Base-by-base conservation (phyloP, 495 filamentous ascomycete genomes). In the Penicillium parvum region DNA sequence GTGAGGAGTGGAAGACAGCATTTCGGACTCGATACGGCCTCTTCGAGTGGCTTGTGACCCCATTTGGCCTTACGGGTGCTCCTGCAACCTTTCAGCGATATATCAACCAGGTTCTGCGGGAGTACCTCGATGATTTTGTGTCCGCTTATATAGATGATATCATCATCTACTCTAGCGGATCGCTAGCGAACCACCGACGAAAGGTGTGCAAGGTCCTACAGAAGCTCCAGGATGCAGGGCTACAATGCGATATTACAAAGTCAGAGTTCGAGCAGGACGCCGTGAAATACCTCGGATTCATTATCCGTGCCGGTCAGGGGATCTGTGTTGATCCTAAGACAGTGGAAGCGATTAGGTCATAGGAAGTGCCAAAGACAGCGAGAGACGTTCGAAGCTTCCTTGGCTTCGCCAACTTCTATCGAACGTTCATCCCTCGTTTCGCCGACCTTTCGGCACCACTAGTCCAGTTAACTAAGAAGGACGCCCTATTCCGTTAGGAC, bases 131-230 rank as follows among this genome's bases (percentile, higher is more conserved):
- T 8, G 20, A 26, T 1, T 70, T 69, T 33, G 47, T 22, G 18
- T 44, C 48, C 12, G 57, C 35, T 2, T 72, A 65, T 38, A 23
- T 71, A 0, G 56, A 72, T 32, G 47, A 72, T 23, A 54, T 69
- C 25, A 33, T 71, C 0, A 61, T 72, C 19, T 69, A 32, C 19
- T 34, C 36, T n/a, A n/a, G n/a, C 0, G 23, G 37, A 3, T 28
- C 26, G 10, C 10, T 28, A 3, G 8, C 3, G 18, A 7, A 41
- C 5, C n/a, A 41, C 12, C 1, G 6, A 7, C 6, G 22, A 9
- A 5, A 41, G 15, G n/a, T 41, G 0, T 32, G 11, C 0, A 14
- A 16, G 5, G 39, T 41, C 0, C 5, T 41, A 0, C 8, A 23
- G 15, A 20, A 8, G 9, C 14, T 41, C 0, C 0, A 14, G 6